Percentiles rank a stretch among this genome's conserved stretches.
These are phyloP conservation scores for Castanea sativa DNA, from an alignment of 306 rosid genomes.

Conservation along the genomic window DNA sequence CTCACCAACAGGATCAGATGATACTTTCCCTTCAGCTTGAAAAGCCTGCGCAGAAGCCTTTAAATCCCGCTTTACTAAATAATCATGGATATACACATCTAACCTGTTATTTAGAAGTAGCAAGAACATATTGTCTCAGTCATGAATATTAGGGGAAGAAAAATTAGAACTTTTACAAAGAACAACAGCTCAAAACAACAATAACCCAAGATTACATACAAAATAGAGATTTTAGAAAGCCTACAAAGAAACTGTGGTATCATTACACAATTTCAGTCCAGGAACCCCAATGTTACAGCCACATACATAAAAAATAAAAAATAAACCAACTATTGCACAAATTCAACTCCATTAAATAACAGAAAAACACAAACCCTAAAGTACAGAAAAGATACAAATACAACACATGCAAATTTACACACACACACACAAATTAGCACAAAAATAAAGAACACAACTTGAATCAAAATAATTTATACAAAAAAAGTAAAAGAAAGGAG, in stretches of 20 bases:
- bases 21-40: constrained; percentile 96
- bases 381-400: background rate
- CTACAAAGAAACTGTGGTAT: background rate
- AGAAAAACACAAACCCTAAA: constrained; percentile 27
- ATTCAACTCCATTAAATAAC: background rate
- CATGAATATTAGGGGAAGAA: constrained; percentile 3
- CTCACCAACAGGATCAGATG: constrained; percentile 99
- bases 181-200: constrained; percentile 1
- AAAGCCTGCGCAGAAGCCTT: constrained; percentile 98
- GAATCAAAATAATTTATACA: constrained; percentile 16
- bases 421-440: background rate
- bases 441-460: constrained; percentile 26
- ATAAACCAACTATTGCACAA: background rate
- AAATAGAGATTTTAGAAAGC: background rate
- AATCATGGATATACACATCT: constrained; percentile 98
- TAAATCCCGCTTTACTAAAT: constrained; percentile 90
- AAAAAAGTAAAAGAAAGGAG: background rate
- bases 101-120: constrained; percentile 53
- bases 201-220: background rate
- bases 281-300: background rate
- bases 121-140: constrained; percentile 25
- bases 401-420: too few relatives aligned
- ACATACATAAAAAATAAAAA: background rate
- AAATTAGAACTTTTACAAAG: constrained; percentile 9
- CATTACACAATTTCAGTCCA: background rate